Base-by-base conservation (phyloP, 306 rosid species). In the Vachellia collinsii region DNA sequence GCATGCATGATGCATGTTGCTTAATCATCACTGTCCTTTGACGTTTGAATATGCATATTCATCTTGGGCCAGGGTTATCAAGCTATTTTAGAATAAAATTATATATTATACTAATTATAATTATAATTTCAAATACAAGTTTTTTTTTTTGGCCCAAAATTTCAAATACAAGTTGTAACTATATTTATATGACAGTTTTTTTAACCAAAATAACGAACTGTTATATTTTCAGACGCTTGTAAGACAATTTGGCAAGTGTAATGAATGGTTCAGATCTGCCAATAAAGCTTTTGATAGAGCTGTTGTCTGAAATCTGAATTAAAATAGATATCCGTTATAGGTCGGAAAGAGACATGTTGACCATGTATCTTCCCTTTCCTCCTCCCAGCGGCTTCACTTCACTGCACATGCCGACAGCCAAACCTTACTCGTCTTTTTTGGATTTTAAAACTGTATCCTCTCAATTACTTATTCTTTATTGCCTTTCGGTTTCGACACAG, bases 261-360 rank as follows among this genome's bases (percentile, higher is more conserved):
- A 20, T 56, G 29, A 56, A n/a, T 1, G 6, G 63, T 56, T 56
- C 29, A 59, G 65, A 59, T 20, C 4, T n/a, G 13, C 25, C 23
- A 20, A 2, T 20, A n/a, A 54, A 53, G 58, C 7, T 19, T 0
- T 14, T 50, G 59, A n/a, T n/a, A n/a, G n/a, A n/a, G n/a, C n/a
- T n/a, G n/a, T n/a, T n/a, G n/a, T n/a, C n/a, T n/a, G 34, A 29
- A 29, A 29, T 54, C 7, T n/a, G 25, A n/a, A 56, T 56, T 56
- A 20, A 63, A 63, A 63, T 36, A 29, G 3, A 25, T 81, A 85
- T 80, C 88, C 88, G 88, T 85, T 81, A 77, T 41, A 69, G 23
- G 43, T 58, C 25, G 8, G 4, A 69, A 10, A 37, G 42, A 3
- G n/a, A 74, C 56, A 3, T 7, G 4, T 66, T 20, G 23, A 63